Evolutionary conservation across 768 basidiomycete genomes (phyloP).

Genomic region (Lactarius deliciosus): DNA sequence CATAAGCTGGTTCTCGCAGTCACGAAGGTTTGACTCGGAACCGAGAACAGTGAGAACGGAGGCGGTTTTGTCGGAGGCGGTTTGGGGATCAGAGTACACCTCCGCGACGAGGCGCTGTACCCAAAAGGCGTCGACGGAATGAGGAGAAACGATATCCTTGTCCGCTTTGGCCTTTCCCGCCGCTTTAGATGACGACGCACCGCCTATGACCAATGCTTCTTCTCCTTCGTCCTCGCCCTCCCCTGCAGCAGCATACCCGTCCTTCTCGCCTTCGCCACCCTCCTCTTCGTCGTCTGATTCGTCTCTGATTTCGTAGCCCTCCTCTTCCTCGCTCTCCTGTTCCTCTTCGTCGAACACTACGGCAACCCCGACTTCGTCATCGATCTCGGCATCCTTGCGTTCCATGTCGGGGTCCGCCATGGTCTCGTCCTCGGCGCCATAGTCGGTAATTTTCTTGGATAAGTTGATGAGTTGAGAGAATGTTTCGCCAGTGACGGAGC

Average conservation of each 20-base stretch:
- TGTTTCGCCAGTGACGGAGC: conserved; percentile 60
- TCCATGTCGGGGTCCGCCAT: conserved; percentile 79
- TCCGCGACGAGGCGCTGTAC: conserved; percentile 92
- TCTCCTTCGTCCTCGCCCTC: conserved; percentile 56
- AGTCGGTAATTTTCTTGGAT: conserved; percentile 96
- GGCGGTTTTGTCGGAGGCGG: conserved; percentile 87
- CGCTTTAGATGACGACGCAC: conserved; percentile 50
- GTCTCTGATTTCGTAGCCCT: conserved; percentile 82
- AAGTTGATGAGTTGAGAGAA: conserved; percentile 84
- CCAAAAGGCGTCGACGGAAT: conserved; percentile 97
- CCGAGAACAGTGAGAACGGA: conserved; percentile 81
- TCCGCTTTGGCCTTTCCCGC: conserved; percentile 55
- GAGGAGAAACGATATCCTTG: conserved; percentile 82
- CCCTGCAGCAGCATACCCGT: conserved; percentile 42
- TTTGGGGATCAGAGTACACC: conserved; percentile 91
- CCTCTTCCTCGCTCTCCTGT: conserved; percentile 88
- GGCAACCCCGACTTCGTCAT: conserved; percentile 95
- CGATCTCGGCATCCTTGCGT: conserved; percentile 83
- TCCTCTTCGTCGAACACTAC: conserved; percentile 98
- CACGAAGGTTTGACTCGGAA: conserved; percentile 84
- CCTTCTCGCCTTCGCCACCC: conserved; percentile 48
- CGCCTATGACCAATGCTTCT: conserved; percentile 80
- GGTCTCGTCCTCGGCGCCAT: conserved; percentile 80
- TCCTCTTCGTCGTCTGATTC: conserved; percentile 77
- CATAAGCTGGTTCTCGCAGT: conserved; percentile 95